Evolutionary conservation across 306 rosid genomes (phyloP), one percentile per base, ranked within the genome.

Genomic region (Vicia sativa): DNA sequence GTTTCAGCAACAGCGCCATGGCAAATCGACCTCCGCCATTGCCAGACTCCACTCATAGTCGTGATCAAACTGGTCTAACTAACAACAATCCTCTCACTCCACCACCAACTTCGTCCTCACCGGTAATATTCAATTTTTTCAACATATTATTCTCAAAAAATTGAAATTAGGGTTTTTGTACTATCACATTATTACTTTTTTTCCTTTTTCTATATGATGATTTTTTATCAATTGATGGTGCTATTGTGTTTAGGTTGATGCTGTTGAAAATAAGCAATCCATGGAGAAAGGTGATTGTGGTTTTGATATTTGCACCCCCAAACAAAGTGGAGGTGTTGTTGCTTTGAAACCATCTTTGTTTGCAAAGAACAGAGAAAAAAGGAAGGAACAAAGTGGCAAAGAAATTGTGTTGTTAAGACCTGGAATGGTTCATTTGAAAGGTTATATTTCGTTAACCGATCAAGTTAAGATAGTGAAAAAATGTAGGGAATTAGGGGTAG

Each of bases 351-450:
- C 84, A 14, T 0, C 86, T 68, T 29, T 90, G 39, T 56, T 59
- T 12, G 72, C 0, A 18, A 54, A 34, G 58, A 92, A 92, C 50
- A 80, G 81, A 70, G 87, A 81, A 77, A 81, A 1, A 58, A 71
- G 82, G 70, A 78, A 83, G 5, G 79, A 79, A 37, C 71, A 41
- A 41, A n/a, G 10, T 2, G 9, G 14, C n/a, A 53, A 15, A 39
- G 70, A 63, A 28, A 4, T 0, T 2, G 41, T 19, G 13, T 0
- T 79, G 1, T 78, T 86, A 44, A 74, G 79, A 62, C 31, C 86
- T 41, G 97, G 96, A 31, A 82, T 93, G 98, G 74, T 90, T 23
- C 68, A 62, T 52, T 71, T 86, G 68, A 93, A 79, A 82, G 21
- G 67, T 7, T 73, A 61, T 77, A 68, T 93, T 59, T 44, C 81